Conservation (phyloP, 2,329 filamentous ascomycete genomes). For the Xylariomycetidae sp. region DNA sequence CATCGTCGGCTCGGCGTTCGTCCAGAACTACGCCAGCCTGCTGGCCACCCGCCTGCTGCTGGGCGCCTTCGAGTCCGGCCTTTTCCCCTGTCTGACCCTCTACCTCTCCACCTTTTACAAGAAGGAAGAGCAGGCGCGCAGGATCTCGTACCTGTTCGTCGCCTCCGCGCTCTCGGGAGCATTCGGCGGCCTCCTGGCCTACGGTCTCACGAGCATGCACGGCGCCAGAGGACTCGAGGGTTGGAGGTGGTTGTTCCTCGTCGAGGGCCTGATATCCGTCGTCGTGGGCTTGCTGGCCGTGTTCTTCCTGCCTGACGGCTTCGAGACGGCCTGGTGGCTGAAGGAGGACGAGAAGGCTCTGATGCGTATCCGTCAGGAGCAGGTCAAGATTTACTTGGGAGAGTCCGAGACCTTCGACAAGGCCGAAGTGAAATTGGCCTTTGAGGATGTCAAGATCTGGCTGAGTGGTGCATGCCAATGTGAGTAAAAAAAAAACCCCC, state of each 20-base stretch:
- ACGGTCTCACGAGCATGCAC: constrained; percentile 11
- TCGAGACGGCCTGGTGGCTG: constrained; percentile 10
- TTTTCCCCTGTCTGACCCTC: constrained; percentile 30
- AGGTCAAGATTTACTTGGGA: constrained; percentile 4
- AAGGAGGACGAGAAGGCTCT: constrained; percentile 10
- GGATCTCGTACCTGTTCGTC: constrained; percentile 44
- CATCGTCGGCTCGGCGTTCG: constrained; percentile 43
- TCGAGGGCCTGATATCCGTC: constrained; percentile 10
- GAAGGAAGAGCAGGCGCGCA: constrained; percentile 42
- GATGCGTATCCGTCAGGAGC: constrained; percentile 8
- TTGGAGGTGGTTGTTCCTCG: constrained; percentile 12
- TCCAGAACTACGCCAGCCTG: constrained; percentile 35
- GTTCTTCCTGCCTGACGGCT: constrained; percentile 11
- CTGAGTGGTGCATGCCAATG: constrained; percentile 3
- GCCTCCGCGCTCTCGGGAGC: constrained; percentile 16
- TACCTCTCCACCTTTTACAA: constrained; percentile 50
- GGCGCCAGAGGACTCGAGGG: constrained; percentile 8
- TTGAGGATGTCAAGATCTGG: constrained; percentile 11
- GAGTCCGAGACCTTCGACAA: constrained; percentile 8
- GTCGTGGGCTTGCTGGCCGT: constrained; percentile 7
- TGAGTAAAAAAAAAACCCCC: no score
- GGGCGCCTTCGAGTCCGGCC: constrained; percentile 40
- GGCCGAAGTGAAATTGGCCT: constrained; percentile 9
- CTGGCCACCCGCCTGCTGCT: constrained; percentile 42
- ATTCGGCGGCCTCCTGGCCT: constrained; percentile 17